A percentile compares a stretch with the other conserved stretches of the same genome.
Evolutionary conservation across 202 grass and related monocot species (phyloP).

Genomic region (Eragrostis tef): DNA sequence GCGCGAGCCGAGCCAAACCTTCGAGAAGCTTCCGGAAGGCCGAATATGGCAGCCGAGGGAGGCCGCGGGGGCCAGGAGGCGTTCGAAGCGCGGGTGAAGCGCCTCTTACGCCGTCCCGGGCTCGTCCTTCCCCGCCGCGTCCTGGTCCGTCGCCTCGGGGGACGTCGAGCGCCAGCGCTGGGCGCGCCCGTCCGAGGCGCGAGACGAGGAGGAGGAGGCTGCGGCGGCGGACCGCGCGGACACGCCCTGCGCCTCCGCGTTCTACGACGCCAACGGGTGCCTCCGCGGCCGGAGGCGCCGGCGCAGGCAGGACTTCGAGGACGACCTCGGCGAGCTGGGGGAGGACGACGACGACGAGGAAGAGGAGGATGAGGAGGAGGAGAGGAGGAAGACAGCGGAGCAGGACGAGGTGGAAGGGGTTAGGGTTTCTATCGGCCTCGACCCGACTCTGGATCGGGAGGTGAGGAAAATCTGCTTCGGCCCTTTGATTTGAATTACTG

Average conservation of each 20-base stretch:
- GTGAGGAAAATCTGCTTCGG: conserved; percentile 43
- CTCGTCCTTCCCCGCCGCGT: conserved; percentile 65
- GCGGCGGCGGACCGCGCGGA: conserved; percentile 51
- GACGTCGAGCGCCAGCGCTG: conserved; percentile 86
- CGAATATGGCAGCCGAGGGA: conserved; percentile 43
- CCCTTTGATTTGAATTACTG: conserved; percentile 4
- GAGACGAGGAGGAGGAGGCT: conserved; percentile 57
- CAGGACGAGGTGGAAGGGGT: conserved; percentile 69
- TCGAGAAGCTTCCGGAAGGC: conserved; percentile 29
- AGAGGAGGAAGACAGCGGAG: background rate
- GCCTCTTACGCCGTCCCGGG: conserved; percentile 75
- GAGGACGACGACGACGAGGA: conserved; percentile 34
- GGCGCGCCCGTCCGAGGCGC: conserved; percentile 62
- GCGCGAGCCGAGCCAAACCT: background rate
- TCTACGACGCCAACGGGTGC: conserved; percentile 71
- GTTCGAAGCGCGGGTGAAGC: conserved; percentile 89
- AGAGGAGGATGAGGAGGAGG: conserved; percentile 12
- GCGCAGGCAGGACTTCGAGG: conserved; percentile 58
- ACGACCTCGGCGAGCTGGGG: conserved; percentile 40
- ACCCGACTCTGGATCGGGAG: conserved; percentile 93
- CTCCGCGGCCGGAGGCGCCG: conserved; percentile 60
- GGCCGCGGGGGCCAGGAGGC: conserved; percentile 45
- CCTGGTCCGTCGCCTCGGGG: conserved; percentile 80
- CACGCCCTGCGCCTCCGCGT: conserved; percentile 75
- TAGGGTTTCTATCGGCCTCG: conserved; percentile 84